A percentile compares a stretch with the other conserved stretches of the same genome.
Evolutionary conservation across 306 rosid species (phyloP).

Genomic region (Quercus rubra): DNA sequence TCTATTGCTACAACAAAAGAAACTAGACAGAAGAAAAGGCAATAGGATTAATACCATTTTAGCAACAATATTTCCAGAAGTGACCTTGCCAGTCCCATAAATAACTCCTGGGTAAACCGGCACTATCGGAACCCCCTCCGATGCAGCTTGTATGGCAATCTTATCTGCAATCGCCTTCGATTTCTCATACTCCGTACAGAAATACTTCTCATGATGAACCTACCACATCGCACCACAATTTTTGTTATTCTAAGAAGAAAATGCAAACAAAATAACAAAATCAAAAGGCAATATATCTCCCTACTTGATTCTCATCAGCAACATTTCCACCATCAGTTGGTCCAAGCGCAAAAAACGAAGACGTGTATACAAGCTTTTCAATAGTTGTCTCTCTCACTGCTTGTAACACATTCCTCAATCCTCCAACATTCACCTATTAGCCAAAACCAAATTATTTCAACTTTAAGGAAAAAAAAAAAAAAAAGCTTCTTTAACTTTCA

Average conservation of each 20-base stretch:
- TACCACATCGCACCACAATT: conserved; percentile 17
- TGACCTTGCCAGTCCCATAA: conserved; percentile 83
- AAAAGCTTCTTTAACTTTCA: too few species aligned
- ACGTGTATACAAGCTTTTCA: conserved; percentile 72
- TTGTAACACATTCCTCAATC: conserved; percentile 66
- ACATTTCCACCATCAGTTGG: conserved; percentile 64
- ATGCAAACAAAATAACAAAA: not conserved
- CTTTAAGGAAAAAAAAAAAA: too few species aligned
- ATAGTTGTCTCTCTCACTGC: conserved; percentile 70
- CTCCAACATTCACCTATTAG: conserved; percentile 72
- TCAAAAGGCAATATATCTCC: not conserved
- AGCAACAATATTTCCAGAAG: conserved; percentile 78
- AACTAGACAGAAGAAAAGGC: not conserved
- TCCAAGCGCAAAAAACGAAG: conserved; percentile 89
- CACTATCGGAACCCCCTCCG: conserved; percentile 60
- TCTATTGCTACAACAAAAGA: not conserved
- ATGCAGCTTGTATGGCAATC: conserved; percentile 67
- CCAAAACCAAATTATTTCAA: too few species aligned
- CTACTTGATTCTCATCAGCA: conserved; percentile 75
- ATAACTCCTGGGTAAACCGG: conserved; percentile 85
- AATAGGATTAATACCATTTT: conserved; percentile 39
- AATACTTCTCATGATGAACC: conserved; percentile 69
- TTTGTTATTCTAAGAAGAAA: not conserved
- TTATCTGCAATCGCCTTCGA: conserved; percentile 75
- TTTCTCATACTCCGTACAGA: conserved; percentile 90